Conservation (phyloP, 2,329 filamentous ascomycete species). For the Ophiocordyceps robertsii region DNA sequence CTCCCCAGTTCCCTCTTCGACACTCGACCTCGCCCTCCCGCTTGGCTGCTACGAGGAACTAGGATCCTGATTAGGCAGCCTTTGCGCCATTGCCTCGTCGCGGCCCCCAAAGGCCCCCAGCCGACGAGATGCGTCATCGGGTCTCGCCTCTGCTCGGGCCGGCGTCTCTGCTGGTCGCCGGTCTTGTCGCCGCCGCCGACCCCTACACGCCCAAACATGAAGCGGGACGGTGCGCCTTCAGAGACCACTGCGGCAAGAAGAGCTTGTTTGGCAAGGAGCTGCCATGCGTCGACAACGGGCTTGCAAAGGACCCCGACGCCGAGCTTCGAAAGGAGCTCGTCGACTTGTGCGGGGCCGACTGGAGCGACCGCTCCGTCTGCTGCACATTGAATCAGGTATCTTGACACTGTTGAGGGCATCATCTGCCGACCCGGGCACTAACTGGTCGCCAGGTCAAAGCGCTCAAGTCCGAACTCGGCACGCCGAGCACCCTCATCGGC, state of each 20-base stretch:
- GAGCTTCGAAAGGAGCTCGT: constrained; percentile 66
- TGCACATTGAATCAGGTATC: constrained; percentile 65
- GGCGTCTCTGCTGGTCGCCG: constrained; percentile 14
- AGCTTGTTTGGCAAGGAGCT: constrained; percentile 80
- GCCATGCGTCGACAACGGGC: constrained; percentile 83
- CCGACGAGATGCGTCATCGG: constrained; percentile 18
- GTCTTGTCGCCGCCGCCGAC: constrained; percentile 12
- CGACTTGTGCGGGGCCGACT: constrained; percentile 74
- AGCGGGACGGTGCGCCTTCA: constrained; percentile 75
- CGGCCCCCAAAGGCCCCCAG: background rate
- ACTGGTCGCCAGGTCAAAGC: constrained; percentile 47
- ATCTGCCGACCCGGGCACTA: background rate
- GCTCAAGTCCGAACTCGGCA: constrained; percentile 72
- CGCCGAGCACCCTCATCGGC: constrained; percentile 77
- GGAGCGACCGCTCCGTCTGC: constrained; percentile 73
- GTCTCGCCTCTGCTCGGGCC: constrained; percentile 17
- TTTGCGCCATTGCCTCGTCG: background rate
- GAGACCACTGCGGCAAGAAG: constrained; percentile 83
- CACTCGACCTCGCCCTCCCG: no score
- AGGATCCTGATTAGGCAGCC: no score
- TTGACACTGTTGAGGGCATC: background rate
- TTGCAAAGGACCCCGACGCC: constrained; percentile 60
- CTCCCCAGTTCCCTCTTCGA: no score
- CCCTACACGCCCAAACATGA: constrained; percentile 55
- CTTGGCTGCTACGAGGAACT: no score